Evolutionary conservation across 148 eudicot species (phyloP).

Genomic region (Fagopyrum tataricum): DNA sequence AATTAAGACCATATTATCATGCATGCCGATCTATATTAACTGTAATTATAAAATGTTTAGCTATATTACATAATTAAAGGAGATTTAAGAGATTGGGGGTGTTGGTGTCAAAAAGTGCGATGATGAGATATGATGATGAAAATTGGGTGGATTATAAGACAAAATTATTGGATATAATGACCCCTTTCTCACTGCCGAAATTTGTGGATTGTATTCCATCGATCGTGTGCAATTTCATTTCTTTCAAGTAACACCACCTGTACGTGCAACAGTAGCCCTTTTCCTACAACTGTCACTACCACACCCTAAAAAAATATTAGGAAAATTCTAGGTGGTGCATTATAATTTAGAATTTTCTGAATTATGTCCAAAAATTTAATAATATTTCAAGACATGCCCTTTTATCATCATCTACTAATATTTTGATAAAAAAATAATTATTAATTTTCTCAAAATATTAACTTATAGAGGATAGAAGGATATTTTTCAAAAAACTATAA

Average conservation of each 20-base stretch:
- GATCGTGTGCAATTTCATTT: conserved; percentile 3
- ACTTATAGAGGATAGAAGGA: no score
- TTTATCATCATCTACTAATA: no score
- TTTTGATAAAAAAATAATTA: no score
- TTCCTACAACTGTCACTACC: no score
- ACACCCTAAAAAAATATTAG: no score
- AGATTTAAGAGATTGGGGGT: not conserved
- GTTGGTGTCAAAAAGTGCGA: conserved; percentile 11
- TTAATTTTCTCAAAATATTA: no score
- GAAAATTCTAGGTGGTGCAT: no score
- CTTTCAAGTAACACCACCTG: conserved; percentile 1
- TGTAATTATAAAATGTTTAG: not conserved
- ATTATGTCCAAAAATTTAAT: no score
- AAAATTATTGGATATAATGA: conserved; percentile 1
- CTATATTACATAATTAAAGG: not conserved
- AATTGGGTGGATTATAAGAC: conserved; percentile 12
- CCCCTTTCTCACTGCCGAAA: conserved; percentile 2
- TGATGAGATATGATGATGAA: conserved; percentile 1
- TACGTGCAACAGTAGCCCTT: conserved; percentile 4
- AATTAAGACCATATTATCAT: not conserved
- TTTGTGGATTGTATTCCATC: conserved; percentile 9
- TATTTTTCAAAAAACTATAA: no score
- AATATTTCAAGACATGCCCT: no score
- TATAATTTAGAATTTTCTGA: no score
- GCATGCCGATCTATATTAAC: not conserved